A percentile compares a stretch with the other conserved stretches of the same genome.
phyloP scores from a whole-genome alignment of 495 filamentous ascomycete genomes.

The Bacidia gigantensis region DNA sequence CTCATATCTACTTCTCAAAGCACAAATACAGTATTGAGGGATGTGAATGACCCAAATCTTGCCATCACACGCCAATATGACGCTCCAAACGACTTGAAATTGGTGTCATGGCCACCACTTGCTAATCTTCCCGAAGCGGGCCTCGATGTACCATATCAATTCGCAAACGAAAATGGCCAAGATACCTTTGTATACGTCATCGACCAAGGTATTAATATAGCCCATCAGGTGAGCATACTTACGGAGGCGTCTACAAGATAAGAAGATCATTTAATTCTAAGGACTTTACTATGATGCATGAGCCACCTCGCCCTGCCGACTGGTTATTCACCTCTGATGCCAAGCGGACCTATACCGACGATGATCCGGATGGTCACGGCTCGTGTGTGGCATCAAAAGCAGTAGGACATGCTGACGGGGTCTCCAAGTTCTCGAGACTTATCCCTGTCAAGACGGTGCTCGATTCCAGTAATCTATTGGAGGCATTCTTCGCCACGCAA shows the following conservation, averaged over 20 bases:
- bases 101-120: constrained; percentile 5
- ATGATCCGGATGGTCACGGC: not conserved
- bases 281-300: not conserved
- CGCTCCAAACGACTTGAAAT: constrained; percentile 6
- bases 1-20: no score
- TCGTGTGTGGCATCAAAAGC: constrained; percentile 9
- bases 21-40: no score
- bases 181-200: constrained; percentile 1
- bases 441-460: constrained; percentile 1
- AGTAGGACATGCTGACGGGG: not conserved
- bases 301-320: not conserved
- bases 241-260: not conserved
- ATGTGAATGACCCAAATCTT: no score
- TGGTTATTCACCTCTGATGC: constrained; percentile 5
- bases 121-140: not conserved
- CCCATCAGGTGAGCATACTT: not conserved
- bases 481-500: not conserved
- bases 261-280: not conserved
- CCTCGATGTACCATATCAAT: not conserved
- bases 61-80: constrained; percentile 4
- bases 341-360: not conserved
- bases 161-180: not conserved
- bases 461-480: not conserved
- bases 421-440: constrained; percentile 3
- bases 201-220: constrained; percentile 4